phyloP scores from a whole-genome alignment of 306 rosid genomes.

The Lotus japonicus region DNA sequence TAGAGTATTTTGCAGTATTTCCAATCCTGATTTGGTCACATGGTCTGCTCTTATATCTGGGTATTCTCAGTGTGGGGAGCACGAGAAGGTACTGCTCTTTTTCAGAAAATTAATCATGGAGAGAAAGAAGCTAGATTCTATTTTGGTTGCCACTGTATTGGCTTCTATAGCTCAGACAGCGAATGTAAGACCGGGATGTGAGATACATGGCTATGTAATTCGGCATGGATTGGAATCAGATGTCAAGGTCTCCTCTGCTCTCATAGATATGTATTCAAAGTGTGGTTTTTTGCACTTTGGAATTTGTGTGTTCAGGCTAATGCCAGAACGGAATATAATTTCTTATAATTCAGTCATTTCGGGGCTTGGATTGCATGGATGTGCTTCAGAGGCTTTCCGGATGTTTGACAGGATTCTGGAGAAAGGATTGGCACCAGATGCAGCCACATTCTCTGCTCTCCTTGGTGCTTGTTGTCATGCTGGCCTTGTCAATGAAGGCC shows the following conservation, averaged over 20 bases:
- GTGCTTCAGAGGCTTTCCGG: constrained; percentile 52
- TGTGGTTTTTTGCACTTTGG: constrained; percentile 70
- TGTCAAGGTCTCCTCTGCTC: constrained; percentile 73
- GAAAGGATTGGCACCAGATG: constrained; percentile 56
- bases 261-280: constrained; percentile 72
- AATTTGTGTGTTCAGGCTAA: constrained; percentile 38
- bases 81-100: constrained; percentile 38
- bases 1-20: constrained; percentile 49
- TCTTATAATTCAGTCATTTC: constrained; percentile 72
- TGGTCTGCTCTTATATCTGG: constrained; percentile 88
- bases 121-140: constrained; percentile 51
- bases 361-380: constrained; percentile 78
- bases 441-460: constrained; percentile 78
- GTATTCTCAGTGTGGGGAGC: constrained; percentile 57
- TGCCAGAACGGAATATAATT: constrained; percentile 51
- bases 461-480: constrained; percentile 82
- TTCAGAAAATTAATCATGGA: constrained; percentile 54
- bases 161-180: constrained; percentile 62
- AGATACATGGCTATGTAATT: constrained; percentile 67
- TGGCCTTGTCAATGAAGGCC: constrained; percentile 66
- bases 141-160: constrained; percentile 67
- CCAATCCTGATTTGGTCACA: constrained; percentile 70
- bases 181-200: constrained; percentile 49
- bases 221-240: constrained; percentile 59
- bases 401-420: constrained; percentile 47